Evolutionary conservation across 441 rosid species (phyloP), one percentile per base, ranked within the genome.

Genomic region (Adansonia rubrostipa): DNA sequence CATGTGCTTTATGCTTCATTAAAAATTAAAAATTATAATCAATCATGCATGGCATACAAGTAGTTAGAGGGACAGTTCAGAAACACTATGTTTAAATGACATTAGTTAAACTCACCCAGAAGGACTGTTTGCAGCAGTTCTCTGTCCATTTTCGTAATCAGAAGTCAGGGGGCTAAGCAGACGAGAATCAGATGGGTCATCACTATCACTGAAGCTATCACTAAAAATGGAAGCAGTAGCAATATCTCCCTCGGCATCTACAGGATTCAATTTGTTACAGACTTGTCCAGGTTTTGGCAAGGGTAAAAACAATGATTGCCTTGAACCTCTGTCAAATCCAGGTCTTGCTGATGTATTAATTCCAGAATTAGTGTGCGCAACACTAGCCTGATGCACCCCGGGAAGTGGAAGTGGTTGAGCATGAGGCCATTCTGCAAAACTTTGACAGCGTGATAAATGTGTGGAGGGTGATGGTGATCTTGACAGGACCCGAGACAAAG

Each of bases 391-490:
- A 76, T 83, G 85, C 64, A 77, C 67, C 68, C 44, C 83, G 80
- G 95, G 95, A 77, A 88, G 88, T 71, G 95, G 95, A 80, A 90
- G 95, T 73, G 95, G 95, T 51, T 89, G 91, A n/a, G 95, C 91
- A 79, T 36, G 84, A 82, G 91, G 81, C 82, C 93, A 86, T 81
- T 83, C 93, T 6, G 84, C 87, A 82, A 91, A 91, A 79, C 95
- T 91, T 84, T 88, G 93, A 84, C 93, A 91, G 15, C 91, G 86
- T 11, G 91, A 79, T 75, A 90, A 93, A 65, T 80, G 84, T 62
- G 84, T 84, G 15, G 95, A 86, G 66, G 93, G 90, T 77, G 95
- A 91, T 0, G 92, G 91, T 42, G 92, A 91, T 75, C 90, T 86
- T 4, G 95, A 91, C 1, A 85, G 88, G 56, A 85, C 80, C 28